Evolutionary conservation across 495 filamentous ascomycete species (phyloP).

Genomic region (Penicillium egyptiacum): DNA sequence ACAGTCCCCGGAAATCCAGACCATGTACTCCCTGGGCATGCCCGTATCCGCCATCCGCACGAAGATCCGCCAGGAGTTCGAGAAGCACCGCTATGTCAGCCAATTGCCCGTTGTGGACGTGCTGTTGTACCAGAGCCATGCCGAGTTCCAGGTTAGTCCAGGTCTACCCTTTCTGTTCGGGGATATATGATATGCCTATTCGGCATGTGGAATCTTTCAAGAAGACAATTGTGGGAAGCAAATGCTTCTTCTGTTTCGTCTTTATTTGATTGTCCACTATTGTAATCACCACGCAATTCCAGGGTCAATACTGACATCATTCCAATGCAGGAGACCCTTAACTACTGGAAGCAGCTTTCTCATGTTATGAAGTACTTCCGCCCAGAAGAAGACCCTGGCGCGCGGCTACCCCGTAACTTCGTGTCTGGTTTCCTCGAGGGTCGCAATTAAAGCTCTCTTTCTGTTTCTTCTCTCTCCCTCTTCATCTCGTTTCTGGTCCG

Average conservation of each 20-base stretch:
- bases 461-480: slow-evolving; percentile 18
- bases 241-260: background rate
- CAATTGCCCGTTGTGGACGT: slow-evolving; percentile 87
- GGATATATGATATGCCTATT: background rate
- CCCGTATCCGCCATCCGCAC: slow-evolving; percentile 87
- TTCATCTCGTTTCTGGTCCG: slow-evolving; percentile 30
- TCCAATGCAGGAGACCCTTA: slow-evolving; percentile 79
- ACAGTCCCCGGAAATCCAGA: slow-evolving; percentile 93
- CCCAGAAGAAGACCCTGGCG: slow-evolving; percentile 78
- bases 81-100: slow-evolving; percentile 89
- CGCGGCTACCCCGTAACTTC: slow-evolving; percentile 79
- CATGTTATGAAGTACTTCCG: slow-evolving; percentile 98
- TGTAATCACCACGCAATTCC: background rate
- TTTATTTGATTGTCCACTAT: background rate
- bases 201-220: background rate
- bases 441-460: slow-evolving; percentile 41
- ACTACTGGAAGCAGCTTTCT: slow-evolving; percentile 97
- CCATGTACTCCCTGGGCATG: slow-evolving; percentile 89
- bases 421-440: slow-evolving; percentile 89
- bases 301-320: slow-evolving; percentile 7
- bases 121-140: slow-evolving; percentile 79
- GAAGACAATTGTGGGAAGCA: background rate
- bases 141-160: slow-evolving; percentile 77
- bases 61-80: slow-evolving; percentile 96
- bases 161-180: background rate